These are phyloP conservation scores for Diversispora epigaea DNA, from an alignment of 192 early-diverging fungal species.

Conservation along the genomic window DNA sequence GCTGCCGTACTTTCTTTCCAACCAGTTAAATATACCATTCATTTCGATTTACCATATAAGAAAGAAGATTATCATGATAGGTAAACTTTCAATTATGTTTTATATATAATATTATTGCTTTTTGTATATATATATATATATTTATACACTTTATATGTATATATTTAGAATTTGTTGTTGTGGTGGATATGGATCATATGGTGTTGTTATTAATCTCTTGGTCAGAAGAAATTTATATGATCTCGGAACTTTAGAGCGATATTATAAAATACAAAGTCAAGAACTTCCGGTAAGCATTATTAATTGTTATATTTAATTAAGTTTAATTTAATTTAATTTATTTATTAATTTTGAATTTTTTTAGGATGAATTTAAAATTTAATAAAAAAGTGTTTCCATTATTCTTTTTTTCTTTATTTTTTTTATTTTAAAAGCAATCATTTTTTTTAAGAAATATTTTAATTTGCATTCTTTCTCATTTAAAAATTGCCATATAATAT, in stretches of 20 bases:
- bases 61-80: constrained; percentile 30
- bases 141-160: background rate
- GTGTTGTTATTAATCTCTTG: constrained; percentile 13
- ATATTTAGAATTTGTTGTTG: constrained; percentile 17
- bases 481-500: too few relatives aligned
- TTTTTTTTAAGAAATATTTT: too few relatives aligned
- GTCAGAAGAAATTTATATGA: background rate
- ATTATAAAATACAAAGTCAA: constrained; percentile 22
- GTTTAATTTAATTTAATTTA: too few relatives aligned
- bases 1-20: background rate
- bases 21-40: constrained; percentile 14
- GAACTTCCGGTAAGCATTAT: constrained; percentile 5
- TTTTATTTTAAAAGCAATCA: too few relatives aligned
- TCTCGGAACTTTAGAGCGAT: constrained; percentile 18
- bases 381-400: too few relatives aligned
- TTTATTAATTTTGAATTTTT: too few relatives aligned
- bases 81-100: background rate
- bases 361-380: too few relatives aligned
- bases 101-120: background rate
- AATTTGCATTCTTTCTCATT: too few relatives aligned
- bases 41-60: constrained; percentile 26
- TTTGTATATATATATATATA: too few relatives aligned
- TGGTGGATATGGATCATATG: constrained; percentile 11
- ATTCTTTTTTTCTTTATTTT: too few relatives aligned
- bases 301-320: background rate